Evolutionary conservation across 23 red algal species (phyloP).

Genomic region (Gracilariopsis chorda): DNA sequence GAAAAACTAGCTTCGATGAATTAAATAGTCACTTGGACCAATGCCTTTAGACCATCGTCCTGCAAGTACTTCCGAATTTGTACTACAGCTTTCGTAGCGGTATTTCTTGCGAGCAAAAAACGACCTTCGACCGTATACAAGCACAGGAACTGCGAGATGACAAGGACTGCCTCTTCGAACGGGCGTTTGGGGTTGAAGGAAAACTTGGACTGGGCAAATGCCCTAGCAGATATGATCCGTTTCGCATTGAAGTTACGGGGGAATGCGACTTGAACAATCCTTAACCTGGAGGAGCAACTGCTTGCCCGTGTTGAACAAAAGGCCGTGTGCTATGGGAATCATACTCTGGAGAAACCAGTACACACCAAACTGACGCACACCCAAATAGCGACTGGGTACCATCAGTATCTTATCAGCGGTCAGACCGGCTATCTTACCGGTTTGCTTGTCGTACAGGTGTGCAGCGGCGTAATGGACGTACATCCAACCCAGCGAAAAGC

Average conservation of each 20-base stretch:
- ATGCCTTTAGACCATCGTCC: background rate
- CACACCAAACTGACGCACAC: conserved; percentile 72
- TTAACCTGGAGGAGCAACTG: conserved; percentile 39
- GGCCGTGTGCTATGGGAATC: background rate
- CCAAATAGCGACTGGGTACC: conserved; percentile 62
- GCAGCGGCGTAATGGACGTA: conserved; percentile 70
- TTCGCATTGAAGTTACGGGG: no score
- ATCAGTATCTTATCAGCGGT: conserved; percentile 17
- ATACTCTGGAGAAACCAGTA: conserved; percentile 46
- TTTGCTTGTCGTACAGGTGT: conserved; percentile 15
- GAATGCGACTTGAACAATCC: background rate
- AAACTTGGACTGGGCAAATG: background rate
- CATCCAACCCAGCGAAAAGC: conserved; percentile 67
- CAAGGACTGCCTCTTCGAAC: background rate
- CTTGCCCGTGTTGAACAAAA: conserved; percentile 35
- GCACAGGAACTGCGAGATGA: conserved; percentile 22
- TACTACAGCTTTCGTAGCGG: background rate
- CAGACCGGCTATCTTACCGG: conserved; percentile 19
- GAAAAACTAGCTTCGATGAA: conserved; percentile 13
- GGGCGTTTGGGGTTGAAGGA: background rate
- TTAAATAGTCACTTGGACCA: background rate
- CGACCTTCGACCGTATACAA: background rate
- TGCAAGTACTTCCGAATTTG: background rate
- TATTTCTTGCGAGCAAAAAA: background rate
- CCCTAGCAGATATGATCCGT: background rate